Evolutionary conservation across 2,329 filamentous ascomycete species (phyloP).

Genomic region (Talaromyces sp.): DNA sequence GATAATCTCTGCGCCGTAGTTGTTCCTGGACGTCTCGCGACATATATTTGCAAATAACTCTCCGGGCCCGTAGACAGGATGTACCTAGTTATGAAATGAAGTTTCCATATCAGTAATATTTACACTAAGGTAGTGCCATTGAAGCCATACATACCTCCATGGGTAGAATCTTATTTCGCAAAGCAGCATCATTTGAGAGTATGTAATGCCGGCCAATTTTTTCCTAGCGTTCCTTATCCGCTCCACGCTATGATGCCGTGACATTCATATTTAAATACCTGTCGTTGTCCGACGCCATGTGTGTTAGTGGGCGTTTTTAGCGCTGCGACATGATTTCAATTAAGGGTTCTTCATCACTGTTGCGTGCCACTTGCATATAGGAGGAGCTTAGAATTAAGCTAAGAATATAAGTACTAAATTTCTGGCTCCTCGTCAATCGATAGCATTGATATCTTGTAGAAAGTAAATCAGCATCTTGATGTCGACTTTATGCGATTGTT

Average conservation of each 20-base stretch:
- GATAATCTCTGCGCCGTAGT: background rate
- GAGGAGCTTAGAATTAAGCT: background rate
- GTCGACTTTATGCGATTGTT: background rate
- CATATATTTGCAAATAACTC: background rate
- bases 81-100: no score
- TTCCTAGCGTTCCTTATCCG: background rate
- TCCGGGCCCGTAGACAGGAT: background rate
- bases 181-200: background rate
- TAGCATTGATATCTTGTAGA: background rate
- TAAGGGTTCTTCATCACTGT: background rate
- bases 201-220: background rate
- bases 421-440: background rate
- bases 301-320: constrained; percentile 2
- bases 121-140: background rate
- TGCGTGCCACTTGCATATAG: background rate
- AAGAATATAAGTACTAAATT: background rate
- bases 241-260: background rate
- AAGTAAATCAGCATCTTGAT: background rate
- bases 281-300: background rate
- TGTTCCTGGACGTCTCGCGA: background rate
- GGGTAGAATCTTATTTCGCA: background rate
- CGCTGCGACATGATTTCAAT: background rate
- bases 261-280: background rate
- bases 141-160: no score
- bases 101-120: background rate